phyloP scores from a whole-genome alignment of 176 grass and related monocot genomes.

The Triticum turgidum region DNA sequence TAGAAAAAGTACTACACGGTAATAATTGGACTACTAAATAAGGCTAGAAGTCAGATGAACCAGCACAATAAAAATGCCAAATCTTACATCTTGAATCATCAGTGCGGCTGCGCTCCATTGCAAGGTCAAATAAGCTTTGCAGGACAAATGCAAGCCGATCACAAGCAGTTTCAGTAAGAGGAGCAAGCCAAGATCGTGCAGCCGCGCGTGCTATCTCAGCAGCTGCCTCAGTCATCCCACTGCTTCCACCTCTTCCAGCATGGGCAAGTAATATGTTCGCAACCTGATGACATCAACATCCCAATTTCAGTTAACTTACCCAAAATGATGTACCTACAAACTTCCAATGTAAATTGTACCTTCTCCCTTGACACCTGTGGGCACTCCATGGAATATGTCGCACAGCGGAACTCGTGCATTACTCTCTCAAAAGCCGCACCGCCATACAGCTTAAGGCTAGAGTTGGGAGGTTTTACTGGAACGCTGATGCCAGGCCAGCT shows the following conservation, averaged over 20 bases:
- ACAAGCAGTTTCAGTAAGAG: conserved; percentile 89
- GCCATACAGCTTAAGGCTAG: conserved; percentile 80
- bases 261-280: conserved; percentile 98
- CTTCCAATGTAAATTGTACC: conserved; percentile 39
- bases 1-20: neutral
- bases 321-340: neutral
- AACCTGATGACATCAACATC: conserved; percentile 49
- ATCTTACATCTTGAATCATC: conserved; percentile 60
- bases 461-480: conserved; percentile 72
- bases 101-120: conserved; percentile 70
- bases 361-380: conserved; percentile 95
- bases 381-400: conserved; percentile 90
- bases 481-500: conserved; percentile 85
- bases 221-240: conserved; percentile 81
- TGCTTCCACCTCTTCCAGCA: conserved; percentile 80
- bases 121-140: conserved; percentile 87
- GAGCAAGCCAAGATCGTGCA: conserved; percentile 84
- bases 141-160: conserved; percentile 96
- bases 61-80: neutral
- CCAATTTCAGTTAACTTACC: conserved; percentile 19
- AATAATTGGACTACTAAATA: neutral
- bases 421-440: conserved; percentile 97
- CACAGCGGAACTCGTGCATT: conserved; percentile 92
- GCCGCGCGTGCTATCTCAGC: conserved; percentile 90
- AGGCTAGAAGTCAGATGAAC: conserved; percentile 12